Conservation (phyloP, 140 eudicot genomes). For the Anethum foeniculum region DNA sequence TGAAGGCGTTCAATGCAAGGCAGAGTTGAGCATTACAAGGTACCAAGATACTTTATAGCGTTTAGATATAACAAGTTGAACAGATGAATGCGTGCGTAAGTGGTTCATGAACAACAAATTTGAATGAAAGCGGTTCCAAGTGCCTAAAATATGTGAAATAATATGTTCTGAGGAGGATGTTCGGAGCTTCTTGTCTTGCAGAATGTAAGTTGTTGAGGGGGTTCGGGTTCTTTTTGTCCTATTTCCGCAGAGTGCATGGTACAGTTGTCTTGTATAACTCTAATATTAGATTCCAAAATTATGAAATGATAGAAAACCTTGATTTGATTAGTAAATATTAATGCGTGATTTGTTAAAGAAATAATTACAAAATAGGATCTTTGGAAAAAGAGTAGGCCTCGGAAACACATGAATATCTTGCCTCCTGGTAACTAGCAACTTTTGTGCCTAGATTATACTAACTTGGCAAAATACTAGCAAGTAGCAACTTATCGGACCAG, state of each 20-base stretch:
- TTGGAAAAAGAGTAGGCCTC: neutral
- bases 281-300: too few relatives aligned
- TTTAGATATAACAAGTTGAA: neutral
- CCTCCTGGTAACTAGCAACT: constrained; percentile 41
- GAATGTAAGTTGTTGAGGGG: neutral
- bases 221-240: neutral
- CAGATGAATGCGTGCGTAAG: neutral
- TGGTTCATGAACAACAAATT: neutral
- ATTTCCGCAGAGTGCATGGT: neutral
- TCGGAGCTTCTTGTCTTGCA: neutral
- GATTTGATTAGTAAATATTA: too few relatives aligned
- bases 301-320: too few relatives aligned
- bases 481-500: constrained; percentile 16
- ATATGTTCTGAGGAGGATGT: neutral
- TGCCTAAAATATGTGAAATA: neutral
- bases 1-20: neutral
- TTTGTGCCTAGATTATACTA: constrained; percentile 29
- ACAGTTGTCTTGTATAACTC: too few relatives aligned
- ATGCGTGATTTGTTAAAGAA: too few relatives aligned
- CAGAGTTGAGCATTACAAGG: neutral
- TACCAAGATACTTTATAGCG: neutral
- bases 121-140: neutral
- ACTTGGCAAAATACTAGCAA: neutral
- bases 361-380: neutral
- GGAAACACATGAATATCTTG: constrained; percentile 29